These are phyloP conservation scores for Inonotus obliquus DNA, from an alignment of 1,284 basidiomycete species.

Conservation along the genomic window DNA sequence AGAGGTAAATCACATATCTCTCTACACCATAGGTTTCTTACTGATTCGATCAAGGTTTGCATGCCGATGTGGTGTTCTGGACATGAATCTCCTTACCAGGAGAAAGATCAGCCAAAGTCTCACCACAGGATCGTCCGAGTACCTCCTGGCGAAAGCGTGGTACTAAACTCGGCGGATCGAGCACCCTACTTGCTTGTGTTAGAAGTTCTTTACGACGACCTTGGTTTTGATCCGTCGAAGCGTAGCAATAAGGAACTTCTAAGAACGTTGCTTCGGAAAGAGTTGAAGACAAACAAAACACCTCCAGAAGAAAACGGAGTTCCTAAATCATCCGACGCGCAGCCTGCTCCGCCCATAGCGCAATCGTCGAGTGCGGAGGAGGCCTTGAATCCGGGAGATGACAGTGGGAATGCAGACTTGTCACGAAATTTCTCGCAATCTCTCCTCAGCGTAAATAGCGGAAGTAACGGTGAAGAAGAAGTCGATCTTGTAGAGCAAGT, in stretches of 20 bases:
- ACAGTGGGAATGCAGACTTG: constrained; percentile 5
- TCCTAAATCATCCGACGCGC: constrained; percentile 9
- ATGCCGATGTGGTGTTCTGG: constrained; percentile 96
- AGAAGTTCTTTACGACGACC: constrained; percentile 87
- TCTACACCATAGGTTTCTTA: constrained; percentile 4
- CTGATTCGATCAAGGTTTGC: constrained; percentile 58
- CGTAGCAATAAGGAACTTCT: constrained; percentile 84
- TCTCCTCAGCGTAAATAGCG: constrained; percentile 14
- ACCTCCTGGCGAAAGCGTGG: constrained; percentile 96
- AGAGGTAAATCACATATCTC: constrained; percentile 50
- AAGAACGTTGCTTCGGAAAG: constrained; percentile 78
- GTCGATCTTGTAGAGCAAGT: constrained; percentile 93
- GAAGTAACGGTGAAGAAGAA: constrained; percentile 65
- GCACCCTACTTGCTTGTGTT: constrained; percentile 93
- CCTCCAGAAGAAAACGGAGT: constrained; percentile 45
- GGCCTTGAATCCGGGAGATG: constrained; percentile 4
- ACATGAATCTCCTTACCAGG: constrained; percentile 46
- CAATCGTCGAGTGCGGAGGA: constrained; percentile 6
- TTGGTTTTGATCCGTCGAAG: constrained; percentile 89
- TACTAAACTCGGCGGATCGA: constrained; percentile 95
- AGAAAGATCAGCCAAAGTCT: constrained; percentile 46
- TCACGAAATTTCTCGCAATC: constrained; percentile 23
- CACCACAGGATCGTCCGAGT: constrained; percentile 97
- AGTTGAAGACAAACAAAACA: constrained; percentile 52
- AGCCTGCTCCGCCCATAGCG: neutral